Base-by-base conservation (phyloP, 2,329 filamentous ascomycete genomes). In the Dothistroma septosporum region DNA sequence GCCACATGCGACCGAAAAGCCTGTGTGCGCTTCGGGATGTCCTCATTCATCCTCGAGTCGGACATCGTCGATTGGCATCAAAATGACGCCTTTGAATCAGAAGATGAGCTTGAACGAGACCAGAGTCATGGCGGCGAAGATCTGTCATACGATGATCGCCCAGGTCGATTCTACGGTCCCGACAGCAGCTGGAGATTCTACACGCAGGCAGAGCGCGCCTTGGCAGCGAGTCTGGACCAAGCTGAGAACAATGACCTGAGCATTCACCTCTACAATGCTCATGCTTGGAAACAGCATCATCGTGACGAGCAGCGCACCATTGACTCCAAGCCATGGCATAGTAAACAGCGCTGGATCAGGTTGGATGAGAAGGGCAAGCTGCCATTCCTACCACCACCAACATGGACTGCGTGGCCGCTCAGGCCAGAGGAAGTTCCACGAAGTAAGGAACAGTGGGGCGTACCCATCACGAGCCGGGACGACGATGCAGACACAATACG, bases 371-470 rank as follows among this genome's bases (percentile, higher is more conserved):
- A 73, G 47, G 64, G 64, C 4, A 70, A 74, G 33, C 68, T 66
- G 60, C 65, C 71, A 2, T 78, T 82, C 66, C 67, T 75, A 16
- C 80, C 83, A 1, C 69, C 83, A 0, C 84, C 82, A 61, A 65
- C 72, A 4, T 97, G 93, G 92, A 90, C 90, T 19, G 89, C 92
- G 0, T 97, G 93, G 93, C 93, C 93, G 4, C 74, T 95, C 70
- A 80, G 80, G 21, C 79, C 83, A 4, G 76, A 79, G 8, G 76
- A 82, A 28, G 85, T 94, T 8, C 90, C 89, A 1, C 76, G 78
- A 16, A 78, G 80, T 14, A 77, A 78, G 21, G 82, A 89, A 62
- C 73, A 78, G 55, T 79, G 78, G 65, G 77, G 72, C n/a, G 61
- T 61, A 11, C 52, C 80, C 33, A 71, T 73, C 12, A 44, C 35